Evolutionary conservation across 1,139 yeast genomes (phyloP).

Genomic region (Pichia sp.): DNA sequence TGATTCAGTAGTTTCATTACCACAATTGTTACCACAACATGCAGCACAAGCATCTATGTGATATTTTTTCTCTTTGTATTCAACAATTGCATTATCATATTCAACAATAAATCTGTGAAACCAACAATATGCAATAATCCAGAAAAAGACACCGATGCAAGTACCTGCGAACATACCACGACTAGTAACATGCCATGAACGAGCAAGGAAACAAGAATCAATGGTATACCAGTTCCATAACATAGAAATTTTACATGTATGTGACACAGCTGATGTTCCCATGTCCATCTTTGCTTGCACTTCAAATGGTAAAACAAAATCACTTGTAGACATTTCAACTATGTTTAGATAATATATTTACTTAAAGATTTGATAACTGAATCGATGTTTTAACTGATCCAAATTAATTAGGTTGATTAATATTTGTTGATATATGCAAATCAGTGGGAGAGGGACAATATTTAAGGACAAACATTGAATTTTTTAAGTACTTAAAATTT

Average conservation of each 20-base stretch:
- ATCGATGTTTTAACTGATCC: no score
- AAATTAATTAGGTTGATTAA: no score
- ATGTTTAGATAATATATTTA: background rate
- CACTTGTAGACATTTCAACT: background rate
- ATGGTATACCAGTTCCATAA: conserved; percentile 56
- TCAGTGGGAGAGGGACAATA: no score
- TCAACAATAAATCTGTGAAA: conserved; percentile 51
- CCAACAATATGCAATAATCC: conserved; percentile 55
- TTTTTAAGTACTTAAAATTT: no score
- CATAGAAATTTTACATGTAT: conserved; percentile 31
- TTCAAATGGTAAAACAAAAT: conserved; percentile 9
- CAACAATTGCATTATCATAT: conserved; percentile 40
- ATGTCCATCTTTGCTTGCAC: conserved; percentile 16
- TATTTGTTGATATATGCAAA: no score
- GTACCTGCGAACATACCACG: conserved; percentile 64
- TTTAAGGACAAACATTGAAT: no score
- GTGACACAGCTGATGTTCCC: conserved; percentile 2
- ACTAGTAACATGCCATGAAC: conserved; percentile 57
- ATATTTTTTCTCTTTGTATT: conserved; percentile 16
- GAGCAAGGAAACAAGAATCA: conserved; percentile 58
- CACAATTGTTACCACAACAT: conserved; percentile 15
- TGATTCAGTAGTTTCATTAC: background rate
- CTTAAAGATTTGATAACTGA: no score
- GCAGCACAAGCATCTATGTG: conserved; percentile 1
- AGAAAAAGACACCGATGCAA: conserved; percentile 56